Evolutionary conservation across 305 asterid genomes (phyloP), one percentile per base, ranked within the genome.

Genomic region (Fraxinus angustifolia): DNA sequence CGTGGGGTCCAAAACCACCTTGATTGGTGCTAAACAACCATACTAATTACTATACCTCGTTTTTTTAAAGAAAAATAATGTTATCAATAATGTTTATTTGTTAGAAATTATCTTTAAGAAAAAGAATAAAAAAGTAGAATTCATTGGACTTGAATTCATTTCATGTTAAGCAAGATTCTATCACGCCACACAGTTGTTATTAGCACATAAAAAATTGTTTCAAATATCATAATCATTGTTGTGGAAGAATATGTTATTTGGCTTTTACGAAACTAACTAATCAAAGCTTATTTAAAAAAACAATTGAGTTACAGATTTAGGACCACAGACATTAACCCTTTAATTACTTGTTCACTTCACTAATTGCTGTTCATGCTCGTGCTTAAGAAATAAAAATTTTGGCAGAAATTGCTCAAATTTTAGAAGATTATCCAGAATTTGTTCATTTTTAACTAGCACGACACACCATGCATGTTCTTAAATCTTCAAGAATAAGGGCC

Each of bases 151-250:
- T 36, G 62, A 78, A 77, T 72, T 84, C 83, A 45, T 73, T 81
- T 84, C 80, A 58, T 73, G 80, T 11, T 71, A 82, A 81, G 72
- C 11, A 85, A 86, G 89, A 86, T 86, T 83, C 86, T 76, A 14
- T 71, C 3, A 7, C 84, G 82, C 80, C 48, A 26, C 77, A 82
- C 48, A 73, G 65, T 75, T 83, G 87, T 67, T 74, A 68, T 53
- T 79, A 82, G 42, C 78, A 68, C 56, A 83, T 79, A 73, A 84
- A 48, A 50, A 77, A 12, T 45, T 17, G 53, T 58, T 70, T 14
- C 30, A 83, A 78, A 73, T 83, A 81, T 79, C 82, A 86, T 84
- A 67, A 84, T 78, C 85, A 73, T 60, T 62, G 23, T 48, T 70
- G 60, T 36, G 82, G 72, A 35, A 80, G 83, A 82, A 84, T 81